Evolutionary conservation across 1,139 yeast genomes (phyloP), one percentile per base, ranked within the genome.

Genomic region (Candida sp.): DNA sequence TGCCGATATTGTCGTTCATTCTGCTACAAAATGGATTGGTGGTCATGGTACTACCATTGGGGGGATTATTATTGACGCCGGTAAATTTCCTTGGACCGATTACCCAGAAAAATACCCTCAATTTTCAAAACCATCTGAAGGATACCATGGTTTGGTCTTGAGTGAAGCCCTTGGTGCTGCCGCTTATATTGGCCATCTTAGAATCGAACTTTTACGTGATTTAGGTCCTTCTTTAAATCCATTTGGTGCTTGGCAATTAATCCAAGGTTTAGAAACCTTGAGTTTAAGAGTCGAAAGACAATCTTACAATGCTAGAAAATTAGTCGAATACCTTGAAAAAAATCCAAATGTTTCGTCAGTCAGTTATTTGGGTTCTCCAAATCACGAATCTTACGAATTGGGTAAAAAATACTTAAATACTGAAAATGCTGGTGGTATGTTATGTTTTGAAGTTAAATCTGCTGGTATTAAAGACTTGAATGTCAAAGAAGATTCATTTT

Each of bases 1-100:
- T 53, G 98, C 89, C 36, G 96, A 89, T 61, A 85, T 89, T 49
- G 78, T 79, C 33, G 81, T 77, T 36, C 97, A 91, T 68, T 90
- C 97, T 45, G 97, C 97, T 44, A 93, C 98, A 45, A 93, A 93
- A 68, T 93, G 97, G 97, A 90, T 93, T 55, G 96, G 96, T 53
- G 99, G 97, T 49, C 98, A 91, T 63, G 98, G 98, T 61, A 90
- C 90, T 47, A 87, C 97, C 42, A 84, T 93, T 64, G 97, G 88
- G 43, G 99, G 99, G 72, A 88, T 84, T 43, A 77, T 93, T 52
- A 77, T 93, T 43, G 97, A 87, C 65, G 80, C 90, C 36, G 97
- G 97, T 55, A 88, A 85, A 49, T 93, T 93, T 77, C 95, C 93
- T 56, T 93, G 96, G 93, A 73, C 78, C 48, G 79, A 88, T 51